Base-by-base conservation (phyloP, 208 protist genomes). In the Leptomonas pyrrhocoris region DNA sequence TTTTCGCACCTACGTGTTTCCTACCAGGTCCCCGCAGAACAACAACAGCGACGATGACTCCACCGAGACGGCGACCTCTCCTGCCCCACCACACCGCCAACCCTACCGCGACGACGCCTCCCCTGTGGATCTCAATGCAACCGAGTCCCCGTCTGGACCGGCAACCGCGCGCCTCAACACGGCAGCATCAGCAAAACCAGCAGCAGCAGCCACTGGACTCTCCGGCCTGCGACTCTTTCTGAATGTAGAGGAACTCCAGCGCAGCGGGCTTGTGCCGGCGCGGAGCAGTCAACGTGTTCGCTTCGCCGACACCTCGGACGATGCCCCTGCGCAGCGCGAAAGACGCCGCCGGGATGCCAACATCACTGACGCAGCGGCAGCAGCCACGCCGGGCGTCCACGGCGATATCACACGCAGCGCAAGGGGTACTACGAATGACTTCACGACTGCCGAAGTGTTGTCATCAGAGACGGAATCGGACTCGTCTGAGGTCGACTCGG, bases 1-100 rank as follows among this genome's bases (percentile, higher is more conserved):
- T 7, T 46, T 66, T 18, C 43, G 46, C 46, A 55, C 60, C 30
- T 66, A 55, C 60, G 60, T 68, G 54, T 65, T 62, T 46, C 68
- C 25, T 12, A 42, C 8, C 59, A 48, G 49, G 2, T 23, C 31
- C 45, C 23, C 36, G 1, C 54, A 18, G 9, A 27, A 2, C 34
- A 6, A 62, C 31, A 50, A 57, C 40, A 0, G 43, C 27, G 59
- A 68, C 59, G 59, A 50, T 3, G 23, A 13, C 51, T 40, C 18
- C 51, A 21, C 23, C 49, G 15, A 50, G 60, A 70, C 57, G 30
- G n/a, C 46, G 21, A 73, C 1, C 72, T 66, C 70, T 38, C 56
- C 19, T 69, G 71, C 63, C 48, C 78, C 34, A 70, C 64, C 13
- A 49, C 19, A 7, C 23, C 56, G 12, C 34, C 56, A 16, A 27